Base-by-base conservation (phyloP, 2,329 filamentous ascomycete genomes). In the Tolypocladium nubicola region DNA sequence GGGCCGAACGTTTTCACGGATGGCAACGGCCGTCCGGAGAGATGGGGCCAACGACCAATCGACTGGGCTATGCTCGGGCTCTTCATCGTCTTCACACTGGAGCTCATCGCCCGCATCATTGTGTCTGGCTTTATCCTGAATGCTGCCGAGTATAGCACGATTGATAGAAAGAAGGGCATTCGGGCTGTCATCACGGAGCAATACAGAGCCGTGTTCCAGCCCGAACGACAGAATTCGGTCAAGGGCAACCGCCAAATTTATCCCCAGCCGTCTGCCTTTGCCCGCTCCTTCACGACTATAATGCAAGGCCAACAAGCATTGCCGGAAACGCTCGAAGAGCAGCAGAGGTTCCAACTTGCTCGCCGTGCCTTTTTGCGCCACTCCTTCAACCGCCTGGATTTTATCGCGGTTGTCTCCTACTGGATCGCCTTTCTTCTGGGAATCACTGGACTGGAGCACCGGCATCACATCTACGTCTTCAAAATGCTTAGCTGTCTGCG, bases 401-500 rank as follows among this genome's bases (percentile, higher is more conserved):
- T 97, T 70, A 78, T 99, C 56, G 95, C 94, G 1, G 88, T 99
- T 9, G 79, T 94, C n/a, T 88, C 93, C 0, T 99, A 91, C 72
- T 99, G 94, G 94, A 87, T 96, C 58, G 87, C 90, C 1, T 94
- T 97, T 66, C 70, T 83, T 13, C 77, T 99, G 54, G 83, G 84
- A 38, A 73, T 92, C 21, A 80, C 82, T 13, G 85, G 87, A 0
- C 69, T 91, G 23, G 89, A 97, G 67, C 79, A 80, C 59, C 67
- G 71, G 2, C 79, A 85, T 55, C 89, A 95, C 67, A 71, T 97
- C 9, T 96, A 91, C 65, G 82, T 97, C 9, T 99, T 99, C 71
- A 87, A 90, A 57, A 99, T 99, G 95, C 79, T 99, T 59, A 96
- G 92, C 67, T 97, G 91, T 72, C 79, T 99, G 61, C 89, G 95